Base-by-base conservation (phyloP, 345 rosid species). In the Rhodamnia rubescens region DNA sequence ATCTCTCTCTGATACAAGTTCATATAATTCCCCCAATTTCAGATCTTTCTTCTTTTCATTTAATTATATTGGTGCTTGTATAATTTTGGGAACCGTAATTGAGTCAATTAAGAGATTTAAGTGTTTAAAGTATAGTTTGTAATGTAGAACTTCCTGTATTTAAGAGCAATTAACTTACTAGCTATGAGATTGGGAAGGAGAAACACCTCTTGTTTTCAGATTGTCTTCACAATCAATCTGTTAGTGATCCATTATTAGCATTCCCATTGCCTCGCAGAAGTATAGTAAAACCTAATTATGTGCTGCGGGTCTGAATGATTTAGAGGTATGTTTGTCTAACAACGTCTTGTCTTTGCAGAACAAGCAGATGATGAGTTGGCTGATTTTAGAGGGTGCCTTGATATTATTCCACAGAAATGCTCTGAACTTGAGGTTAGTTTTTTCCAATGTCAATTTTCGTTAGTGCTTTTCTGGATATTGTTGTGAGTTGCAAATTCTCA, bases 381-480 rank as follows among this genome's bases (percentile, higher is more conserved):
- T 81, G 99, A 95, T 92, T 91, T 95, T 86, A 91, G 83, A 88
- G 89, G 89, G 54, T 91, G 90, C 91, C 92, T 94, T 85, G 91
- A 92, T 91, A 83, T 83, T 84, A 90, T 94, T 82, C 87, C 89
- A 54, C 85, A 86, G 49, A 90, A 83, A 44, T 82, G 75, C 32
- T 32, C 85, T 74, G 81, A 69, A 82, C 75, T 89, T 75, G 86
- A 88, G 84, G 98, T 97, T 90, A 83, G 93, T 85, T 24, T 82
- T 36, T 11, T 69, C 22, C 26, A 40, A 80, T 49, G 49, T 16
- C 22, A 64, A 54, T 58, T 82, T 84, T 44, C 40, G 6, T 81
- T 21, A 32, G 53, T 26, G 55, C 16, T 69, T n/a, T 55, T 22
- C 49, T 69, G 49, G 53, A 27, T 81, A 56, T 53, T 53, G 16